Conservation (phyloP, 1,139 yeast species). For the Geotrichum aggregatum region DNA sequence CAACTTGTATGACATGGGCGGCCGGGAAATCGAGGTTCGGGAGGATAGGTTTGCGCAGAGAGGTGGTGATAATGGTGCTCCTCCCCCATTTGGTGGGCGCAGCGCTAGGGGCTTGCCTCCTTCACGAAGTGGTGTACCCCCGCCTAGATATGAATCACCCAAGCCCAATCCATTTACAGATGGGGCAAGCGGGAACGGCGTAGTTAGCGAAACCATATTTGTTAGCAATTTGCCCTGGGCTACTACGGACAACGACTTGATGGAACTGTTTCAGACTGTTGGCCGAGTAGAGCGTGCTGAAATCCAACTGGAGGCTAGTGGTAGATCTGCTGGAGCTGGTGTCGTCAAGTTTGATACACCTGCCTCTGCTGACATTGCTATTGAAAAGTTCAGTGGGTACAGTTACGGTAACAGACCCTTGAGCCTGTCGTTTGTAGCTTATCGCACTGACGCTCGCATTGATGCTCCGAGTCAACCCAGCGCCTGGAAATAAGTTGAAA, state of each 20-base stretch:
- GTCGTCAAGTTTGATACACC: conserved; percentile 71
- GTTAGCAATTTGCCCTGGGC: conserved; percentile 84
- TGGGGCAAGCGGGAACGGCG: conserved; percentile 64
- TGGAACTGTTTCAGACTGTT: conserved; percentile 79
- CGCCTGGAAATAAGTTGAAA: too few species aligned
- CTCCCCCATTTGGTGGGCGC: not conserved
- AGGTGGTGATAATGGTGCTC: conserved; percentile 54
- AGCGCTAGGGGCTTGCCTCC: conserved; percentile 1
- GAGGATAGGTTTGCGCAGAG: conserved; percentile 46
- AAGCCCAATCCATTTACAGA: conserved; percentile 50
- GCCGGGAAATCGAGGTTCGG: conserved; percentile 75
- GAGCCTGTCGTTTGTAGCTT: conserved; percentile 54
- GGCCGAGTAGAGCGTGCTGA: conserved; percentile 78
- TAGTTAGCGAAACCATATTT: conserved; percentile 57
- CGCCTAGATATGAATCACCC: conserved; percentile 8
- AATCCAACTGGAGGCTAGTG: conserved; percentile 59
- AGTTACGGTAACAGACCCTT: conserved; percentile 79
- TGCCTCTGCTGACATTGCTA: conserved; percentile 70
- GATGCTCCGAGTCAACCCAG: too few species aligned
- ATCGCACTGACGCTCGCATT: conserved; percentile 14
- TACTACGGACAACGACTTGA: conserved; percentile 78
- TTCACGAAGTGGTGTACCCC: conserved; percentile 23
- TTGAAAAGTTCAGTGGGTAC: conserved; percentile 69
- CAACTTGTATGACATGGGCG: conserved; percentile 90
- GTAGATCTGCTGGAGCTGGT: conserved; percentile 77